phyloP scores from a whole-genome alignment of 202 grass and related monocot genomes.

The Saccharum hybrid region DNA sequence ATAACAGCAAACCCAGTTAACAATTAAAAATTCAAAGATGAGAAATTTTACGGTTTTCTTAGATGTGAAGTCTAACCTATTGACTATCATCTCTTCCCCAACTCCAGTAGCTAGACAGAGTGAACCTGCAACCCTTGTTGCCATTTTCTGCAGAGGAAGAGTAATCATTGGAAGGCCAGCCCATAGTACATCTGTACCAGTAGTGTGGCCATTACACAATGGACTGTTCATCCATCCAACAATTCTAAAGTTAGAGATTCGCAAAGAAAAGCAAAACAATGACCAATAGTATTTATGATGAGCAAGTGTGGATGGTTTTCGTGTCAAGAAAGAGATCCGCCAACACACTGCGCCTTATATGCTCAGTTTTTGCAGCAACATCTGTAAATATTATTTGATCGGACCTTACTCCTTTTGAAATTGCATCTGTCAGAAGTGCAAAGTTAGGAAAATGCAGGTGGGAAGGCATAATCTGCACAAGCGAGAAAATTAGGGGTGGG shows the following conservation, averaged over 20 bases:
- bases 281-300: neutral
- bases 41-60: neutral
- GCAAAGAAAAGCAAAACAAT: neutral
- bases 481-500: neutral
- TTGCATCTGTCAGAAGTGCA: neutral
- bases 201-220: constrained; percentile 21
- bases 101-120: constrained; percentile 13
- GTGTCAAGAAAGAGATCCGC: constrained; percentile 20
- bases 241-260: neutral
- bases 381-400: constrained; percentile 28
- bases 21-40: neutral
- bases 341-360: constrained; percentile 1
- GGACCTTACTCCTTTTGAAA: neutral
- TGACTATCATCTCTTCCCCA: constrained; percentile 12
- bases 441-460: neutral
- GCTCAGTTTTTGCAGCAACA: constrained; percentile 17
- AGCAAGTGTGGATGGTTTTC: neutral
- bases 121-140: constrained; percentile 29
- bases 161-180: constrained; percentile 23
- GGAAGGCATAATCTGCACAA: neutral
- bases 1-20: neutral
- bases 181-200: constrained; percentile 18
- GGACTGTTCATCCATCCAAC: constrained; percentile 2
- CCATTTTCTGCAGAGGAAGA: constrained; percentile 21
- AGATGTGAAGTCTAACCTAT: neutral